Percentiles rank a stretch among this genome's conserved stretches.
phyloP scores from a whole-genome alignment of 108 stramenopile genomes.

The Chaetoceros tenuissimus region DNA sequence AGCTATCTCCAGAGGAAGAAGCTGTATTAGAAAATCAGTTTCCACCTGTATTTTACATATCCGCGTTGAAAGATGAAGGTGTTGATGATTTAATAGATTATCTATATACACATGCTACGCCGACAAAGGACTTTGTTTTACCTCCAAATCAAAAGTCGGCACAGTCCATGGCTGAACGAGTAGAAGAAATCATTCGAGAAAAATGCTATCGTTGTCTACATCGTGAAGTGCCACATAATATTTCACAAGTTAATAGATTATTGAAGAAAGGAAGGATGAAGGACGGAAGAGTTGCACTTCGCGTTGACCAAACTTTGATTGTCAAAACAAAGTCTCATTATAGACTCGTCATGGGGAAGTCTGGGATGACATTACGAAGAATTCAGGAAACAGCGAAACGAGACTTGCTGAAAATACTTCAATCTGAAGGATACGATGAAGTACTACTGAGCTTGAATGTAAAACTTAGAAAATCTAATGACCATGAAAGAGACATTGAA shows the following conservation, averaged over 20 bases:
- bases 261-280: neutral
- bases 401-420: slow-evolving; percentile 23
- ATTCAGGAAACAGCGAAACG: slow-evolving; percentile 50
- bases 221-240: slow-evolving; percentile 66
- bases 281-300: slow-evolving; percentile 8
- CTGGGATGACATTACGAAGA: slow-evolving; percentile 52
- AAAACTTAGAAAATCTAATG: neutral
- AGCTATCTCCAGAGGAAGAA: slow-evolving; percentile 6
- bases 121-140: slow-evolving; percentile 56
- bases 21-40: slow-evolving; percentile 14
- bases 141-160: slow-evolving; percentile 38
- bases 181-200: slow-evolving; percentile 86
- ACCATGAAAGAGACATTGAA: neutral
- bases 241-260: slow-evolving; percentile 34
- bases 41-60: slow-evolving; percentile 59
- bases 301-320: slow-evolving; percentile 63
- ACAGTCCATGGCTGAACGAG: slow-evolving; percentile 51
- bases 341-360: slow-evolving; percentile 44
- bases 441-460: neutral
- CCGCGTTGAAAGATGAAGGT: slow-evolving; percentile 69
- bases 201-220: slow-evolving; percentile 81
- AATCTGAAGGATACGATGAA: neutral
- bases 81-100: slow-evolving; percentile 71
- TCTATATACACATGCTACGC: slow-evolving; percentile 58
- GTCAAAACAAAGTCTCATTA: slow-evolving; percentile 74